These are phyloP conservation scores for Alloteropsis angusta DNA, from an alignment of 202 grass and related monocot genomes.

Conservation along the genomic window DNA sequence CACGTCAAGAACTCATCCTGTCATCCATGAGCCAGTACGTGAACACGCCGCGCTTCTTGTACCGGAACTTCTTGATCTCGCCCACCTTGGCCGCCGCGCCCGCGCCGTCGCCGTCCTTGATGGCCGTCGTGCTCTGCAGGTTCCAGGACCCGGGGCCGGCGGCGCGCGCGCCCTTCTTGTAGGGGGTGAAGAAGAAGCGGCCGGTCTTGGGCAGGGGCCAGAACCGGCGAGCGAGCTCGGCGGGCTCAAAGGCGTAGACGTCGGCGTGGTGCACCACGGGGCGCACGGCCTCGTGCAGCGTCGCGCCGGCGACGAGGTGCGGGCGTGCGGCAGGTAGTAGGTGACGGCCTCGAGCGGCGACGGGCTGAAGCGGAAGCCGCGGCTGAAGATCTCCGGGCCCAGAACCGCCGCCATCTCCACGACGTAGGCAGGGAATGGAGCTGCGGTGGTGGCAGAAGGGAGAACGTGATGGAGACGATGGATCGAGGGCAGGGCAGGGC, in stretches of 20 bases:
- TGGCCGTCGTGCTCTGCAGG: not conserved
- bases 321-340: not conserved
- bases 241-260: constrained; percentile 1
- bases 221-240: not conserved
- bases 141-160: not conserved
- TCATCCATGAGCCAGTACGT: constrained; percentile 25
- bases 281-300: not conserved
- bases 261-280: not conserved
- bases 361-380: not conserved
- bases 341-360: not conserved
- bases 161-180: not conserved
- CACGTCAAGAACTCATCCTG: constrained; percentile 24
- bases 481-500: no score
- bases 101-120: not conserved
- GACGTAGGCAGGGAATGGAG: no score
- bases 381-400: no score
- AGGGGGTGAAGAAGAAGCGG: constrained; percentile 11
- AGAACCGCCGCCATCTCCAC: not conserved
- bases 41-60: not conserved
- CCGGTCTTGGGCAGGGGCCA: not conserved
- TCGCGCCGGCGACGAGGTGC: not conserved
- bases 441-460: no score
- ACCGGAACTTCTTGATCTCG: not conserved
- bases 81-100: not conserved
- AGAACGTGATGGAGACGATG: no score